A percentile compares a stretch with the other conserved stretches of the same genome.
phyloP scores from a whole-genome alignment of 306 rosid species.

The Glycyrrhiza uralensis region DNA sequence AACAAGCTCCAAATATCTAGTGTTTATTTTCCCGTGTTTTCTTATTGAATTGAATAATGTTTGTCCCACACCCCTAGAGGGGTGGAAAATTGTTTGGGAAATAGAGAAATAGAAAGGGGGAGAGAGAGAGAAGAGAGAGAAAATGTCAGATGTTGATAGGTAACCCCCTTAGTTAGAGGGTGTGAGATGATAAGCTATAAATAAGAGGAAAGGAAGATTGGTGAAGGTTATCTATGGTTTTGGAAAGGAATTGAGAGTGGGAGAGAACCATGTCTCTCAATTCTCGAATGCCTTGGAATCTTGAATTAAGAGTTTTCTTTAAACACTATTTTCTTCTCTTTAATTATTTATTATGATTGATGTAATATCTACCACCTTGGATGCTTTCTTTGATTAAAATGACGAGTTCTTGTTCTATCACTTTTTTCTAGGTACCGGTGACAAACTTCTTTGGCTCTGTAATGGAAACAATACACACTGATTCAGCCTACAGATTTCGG shows the following conservation, averaged over 20 bases:
- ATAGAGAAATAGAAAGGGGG: not conserved
- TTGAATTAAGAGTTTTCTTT: no score
- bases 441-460: constrained; percentile 96
- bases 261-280: no score
- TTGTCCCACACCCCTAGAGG: not conserved
- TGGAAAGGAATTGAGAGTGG: no score
- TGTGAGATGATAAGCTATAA: no score
- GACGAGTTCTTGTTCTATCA: not conserved
- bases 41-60: not conserved
- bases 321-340: not conserved
- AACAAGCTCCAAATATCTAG: not conserved
- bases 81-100: not conserved
- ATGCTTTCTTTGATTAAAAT: constrained; percentile 14
- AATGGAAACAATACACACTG: constrained; percentile 89
- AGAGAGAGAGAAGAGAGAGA: no score
- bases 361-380: not conserved
- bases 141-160: no score
- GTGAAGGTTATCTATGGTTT: no score
- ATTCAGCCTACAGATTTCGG: constrained; percentile 61
- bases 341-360: not conserved
- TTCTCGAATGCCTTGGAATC: no score
- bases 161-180: no score
- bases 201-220: no score
- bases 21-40: not conserved
- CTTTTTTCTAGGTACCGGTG: constrained; percentile 70